Percentiles rank a stretch among this genome's conserved stretches.
phyloP scores from a whole-genome alignment of 1,284 basidiomycete genomes.

The Agaricales sp. region DNA sequence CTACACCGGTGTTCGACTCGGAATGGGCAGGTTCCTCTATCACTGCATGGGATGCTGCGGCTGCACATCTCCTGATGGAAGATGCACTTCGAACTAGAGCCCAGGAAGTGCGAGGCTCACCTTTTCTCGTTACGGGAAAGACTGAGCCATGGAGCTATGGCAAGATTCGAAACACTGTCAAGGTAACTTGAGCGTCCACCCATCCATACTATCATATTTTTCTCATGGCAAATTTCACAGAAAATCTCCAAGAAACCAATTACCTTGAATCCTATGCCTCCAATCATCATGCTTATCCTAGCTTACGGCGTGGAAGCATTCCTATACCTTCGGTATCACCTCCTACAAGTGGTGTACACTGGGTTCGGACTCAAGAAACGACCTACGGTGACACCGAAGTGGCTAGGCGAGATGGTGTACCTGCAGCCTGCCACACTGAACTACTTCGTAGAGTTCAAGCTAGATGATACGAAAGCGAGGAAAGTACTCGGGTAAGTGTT shows the following conservation, averaged over 20 bases:
- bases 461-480: conserved; percentile 24
- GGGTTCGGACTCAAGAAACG: conserved; percentile 8
- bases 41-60: conserved; percentile 25
- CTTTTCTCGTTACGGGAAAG: conserved; percentile 23
- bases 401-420: conserved; percentile 21
- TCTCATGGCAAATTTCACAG: not conserved
- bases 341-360: conserved; percentile 15
- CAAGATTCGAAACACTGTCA: conserved; percentile 18
- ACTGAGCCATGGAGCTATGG: conserved; percentile 20
- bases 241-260: conserved; percentile 12
- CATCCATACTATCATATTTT: too few species aligned
- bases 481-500: conserved; percentile 20
- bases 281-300: conserved; percentile 19
- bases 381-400: conserved; percentile 19
- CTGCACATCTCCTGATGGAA: conserved; percentile 22
- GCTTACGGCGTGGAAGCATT: conserved; percentile 21
- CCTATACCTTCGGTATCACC: conserved; percentile 21
- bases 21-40: conserved; percentile 19
- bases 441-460: conserved; percentile 18
- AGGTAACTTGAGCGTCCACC: conserved; percentile 13
- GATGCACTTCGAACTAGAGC: conserved; percentile 17
- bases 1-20: conserved; percentile 20
- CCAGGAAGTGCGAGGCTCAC: conserved; percentile 18
- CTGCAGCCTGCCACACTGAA: conserved; percentile 23
- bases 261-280: conserved; percentile 18